Evolutionary conservation across 1,284 basidiomycete genomes (phyloP), one percentile per base, ranked within the genome.

Genomic region (Ganoderma multipileum): DNA sequence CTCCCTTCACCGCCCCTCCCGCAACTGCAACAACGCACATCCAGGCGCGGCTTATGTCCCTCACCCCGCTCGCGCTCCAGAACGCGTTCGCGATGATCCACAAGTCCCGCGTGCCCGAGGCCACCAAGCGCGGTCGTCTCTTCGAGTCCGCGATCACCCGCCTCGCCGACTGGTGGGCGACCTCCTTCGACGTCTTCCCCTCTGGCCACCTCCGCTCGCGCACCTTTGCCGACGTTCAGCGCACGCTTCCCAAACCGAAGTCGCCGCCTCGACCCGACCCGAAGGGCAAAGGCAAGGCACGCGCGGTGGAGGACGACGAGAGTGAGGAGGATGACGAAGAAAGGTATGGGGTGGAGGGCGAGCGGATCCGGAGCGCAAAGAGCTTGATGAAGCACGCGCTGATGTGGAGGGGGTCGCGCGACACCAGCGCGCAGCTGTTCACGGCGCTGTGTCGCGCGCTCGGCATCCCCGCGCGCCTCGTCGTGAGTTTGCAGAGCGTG

Each of bases 351-450:
- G 63, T 71, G 30, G 86, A 88, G 30, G 84, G 85, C 64, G 96
- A 98, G 80, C 78, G 85, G 7, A 88, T 98, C 38, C 84, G 90
- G 44, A 92, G 90, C 60, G 83, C 88, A 28, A 95, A 95, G 76
- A 96, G 94, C 71, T 83, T 98, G 52, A 95, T 95, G 91, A 96
- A 96, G 77, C 95, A 96, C 76, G 91, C 91, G 0, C 81, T 97
- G 18, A 91, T 92, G 84, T 87, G 87, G 67, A 85, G 83, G 66
- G 98, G 97, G 3, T 95, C 92, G 26, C 86, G 95, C 69, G 97
- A 99, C 79, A 89, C 91, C 47, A 95, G 94, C 69, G 93, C 95
- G 0, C 95, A 97, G 76, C 86, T 99, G 7, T 99, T 99, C 77
- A 97, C 96, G 12, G 90, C 94, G 0, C 83, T 98, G 0, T 96